Percentiles rank a stretch among this genome's conserved stretches.
Evolutionary conservation across 192 early-diverging fungal genomes (phyloP).

Genomic region (Coemansia asiatica): DNA sequence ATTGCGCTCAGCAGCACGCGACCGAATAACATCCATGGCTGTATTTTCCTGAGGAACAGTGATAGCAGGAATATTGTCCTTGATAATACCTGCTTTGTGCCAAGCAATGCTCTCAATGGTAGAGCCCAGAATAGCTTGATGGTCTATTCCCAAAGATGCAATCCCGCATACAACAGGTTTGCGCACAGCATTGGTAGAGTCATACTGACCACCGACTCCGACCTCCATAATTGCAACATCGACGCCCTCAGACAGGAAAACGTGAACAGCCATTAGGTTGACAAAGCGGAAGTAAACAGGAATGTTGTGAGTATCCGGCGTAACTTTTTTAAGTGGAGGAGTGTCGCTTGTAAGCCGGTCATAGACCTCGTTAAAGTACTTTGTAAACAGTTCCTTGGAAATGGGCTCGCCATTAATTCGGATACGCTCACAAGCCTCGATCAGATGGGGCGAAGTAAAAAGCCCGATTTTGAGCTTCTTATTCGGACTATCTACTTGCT

Average conservation of each 20-base stretch:
- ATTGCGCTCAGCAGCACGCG: conserved; percentile 66
- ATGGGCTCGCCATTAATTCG: conserved; percentile 86
- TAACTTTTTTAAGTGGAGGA: conserved; percentile 31
- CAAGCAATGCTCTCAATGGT: conserved; percentile 77
- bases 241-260: conserved; percentile 78
- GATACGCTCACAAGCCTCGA: conserved; percentile 91
- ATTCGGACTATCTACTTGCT: conserved; percentile 25
- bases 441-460: conserved; percentile 92
- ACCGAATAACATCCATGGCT: conserved; percentile 66
- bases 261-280: conserved; percentile 87
- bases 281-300: conserved; percentile 90
- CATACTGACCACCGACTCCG: conserved; percentile 82
- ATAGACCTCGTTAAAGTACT: conserved; percentile 89
- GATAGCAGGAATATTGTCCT: conserved; percentile 67
- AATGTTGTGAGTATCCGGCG: conserved; percentile 24
- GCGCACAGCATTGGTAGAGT: conserved; percentile 77
- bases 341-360: conserved; percentile 59
- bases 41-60: conserved; percentile 68
- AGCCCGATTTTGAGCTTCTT: conserved; percentile 62
- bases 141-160: conserved; percentile 78
- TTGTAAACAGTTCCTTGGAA: conserved; percentile 67
- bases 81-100: conserved; percentile 86
- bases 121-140: conserved; percentile 66
- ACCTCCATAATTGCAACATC: conserved; percentile 82
- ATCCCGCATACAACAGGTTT: conserved; percentile 78